Percentiles rank a stretch among this genome's conserved stretches.
phyloP scores from a whole-genome alignment of 73 alveolate species.

The Paramecium pentaurelia region DNA sequence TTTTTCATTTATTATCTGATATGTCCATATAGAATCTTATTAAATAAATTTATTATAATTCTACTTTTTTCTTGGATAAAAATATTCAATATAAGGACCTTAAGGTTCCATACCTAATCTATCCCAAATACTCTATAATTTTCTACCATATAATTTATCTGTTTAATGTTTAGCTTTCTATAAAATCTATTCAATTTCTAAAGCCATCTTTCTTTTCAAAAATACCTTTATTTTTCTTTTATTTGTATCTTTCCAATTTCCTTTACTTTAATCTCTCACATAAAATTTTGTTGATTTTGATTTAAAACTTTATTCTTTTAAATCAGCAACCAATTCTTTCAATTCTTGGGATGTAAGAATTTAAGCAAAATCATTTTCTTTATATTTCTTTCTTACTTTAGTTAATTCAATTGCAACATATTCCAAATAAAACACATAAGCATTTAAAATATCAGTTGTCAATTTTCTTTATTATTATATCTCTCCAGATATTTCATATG shows the following conservation, averaged over 20 bases:
- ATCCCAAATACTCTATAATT: slow-evolving; percentile 1
- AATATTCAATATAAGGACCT: slow-evolving; percentile 35
- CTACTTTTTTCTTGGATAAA: not conserved
- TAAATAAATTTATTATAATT: not conserved
- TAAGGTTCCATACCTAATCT: not conserved
- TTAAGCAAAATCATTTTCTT: not conserved
- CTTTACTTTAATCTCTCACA: not conserved
- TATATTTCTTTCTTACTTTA: not conserved
- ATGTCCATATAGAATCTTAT: not conserved
- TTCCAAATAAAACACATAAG: not conserved
- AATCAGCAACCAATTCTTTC: not conserved
- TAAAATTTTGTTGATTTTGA: not conserved
- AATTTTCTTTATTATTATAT: not conserved
- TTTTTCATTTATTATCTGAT: slow-evolving; percentile 1
- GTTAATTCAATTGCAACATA: not conserved
- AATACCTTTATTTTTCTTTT: not conserved
- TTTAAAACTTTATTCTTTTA: not conserved
- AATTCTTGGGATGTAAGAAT: not conserved
- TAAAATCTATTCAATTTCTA: not conserved
- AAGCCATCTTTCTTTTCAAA: not conserved
- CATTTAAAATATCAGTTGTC: not conserved
- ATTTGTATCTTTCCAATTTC: not conserved
- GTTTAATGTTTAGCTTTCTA: not conserved
- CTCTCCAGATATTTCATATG: slow-evolving; percentile 2
- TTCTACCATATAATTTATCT: not conserved